Conservation (phyloP, 2,329 filamentous ascomycete genomes). For the Venturia aucupariae region DNA sequence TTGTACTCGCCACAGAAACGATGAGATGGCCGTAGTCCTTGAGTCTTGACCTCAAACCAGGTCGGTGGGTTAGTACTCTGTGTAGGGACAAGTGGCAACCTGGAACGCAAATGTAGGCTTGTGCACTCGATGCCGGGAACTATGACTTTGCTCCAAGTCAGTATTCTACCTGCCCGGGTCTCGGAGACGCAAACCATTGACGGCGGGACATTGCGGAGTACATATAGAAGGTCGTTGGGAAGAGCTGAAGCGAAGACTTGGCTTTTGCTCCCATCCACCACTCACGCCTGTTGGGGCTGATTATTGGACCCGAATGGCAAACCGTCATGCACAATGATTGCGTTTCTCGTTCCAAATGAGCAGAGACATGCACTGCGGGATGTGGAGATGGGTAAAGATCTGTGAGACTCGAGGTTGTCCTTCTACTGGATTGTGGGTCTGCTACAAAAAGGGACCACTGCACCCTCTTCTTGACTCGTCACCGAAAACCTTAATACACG, state of each 20-base stretch:
- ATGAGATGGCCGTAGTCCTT: conserved; percentile 2
- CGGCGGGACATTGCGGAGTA: neutral
- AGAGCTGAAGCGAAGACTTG: neutral
- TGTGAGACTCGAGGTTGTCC: neutral
- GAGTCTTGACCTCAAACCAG: neutral
- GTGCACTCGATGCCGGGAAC: neutral
- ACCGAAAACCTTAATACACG: neutral
- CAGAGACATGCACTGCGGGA: neutral
- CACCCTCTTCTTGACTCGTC: neutral
- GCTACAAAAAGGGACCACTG: neutral
- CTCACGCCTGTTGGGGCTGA: neutral
- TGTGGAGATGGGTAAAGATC: neutral
- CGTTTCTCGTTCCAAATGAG: neutral
- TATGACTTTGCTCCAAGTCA: neutral
- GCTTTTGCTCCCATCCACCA: neutral
- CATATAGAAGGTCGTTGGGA: neutral
- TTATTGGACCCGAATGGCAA: neutral
- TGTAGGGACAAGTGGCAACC: neutral
- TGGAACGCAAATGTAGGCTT: neutral
- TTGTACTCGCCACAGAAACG: neutral
- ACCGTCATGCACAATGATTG: neutral
- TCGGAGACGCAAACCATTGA: neutral
- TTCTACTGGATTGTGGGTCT: neutral
- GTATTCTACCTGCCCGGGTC: neutral
- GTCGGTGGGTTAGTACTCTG: neutral